Evolutionary conservation across 345 rosid species (phyloP), one percentile per base, ranked within the genome.

Genomic region (Raphanus raphanistrum): DNA sequence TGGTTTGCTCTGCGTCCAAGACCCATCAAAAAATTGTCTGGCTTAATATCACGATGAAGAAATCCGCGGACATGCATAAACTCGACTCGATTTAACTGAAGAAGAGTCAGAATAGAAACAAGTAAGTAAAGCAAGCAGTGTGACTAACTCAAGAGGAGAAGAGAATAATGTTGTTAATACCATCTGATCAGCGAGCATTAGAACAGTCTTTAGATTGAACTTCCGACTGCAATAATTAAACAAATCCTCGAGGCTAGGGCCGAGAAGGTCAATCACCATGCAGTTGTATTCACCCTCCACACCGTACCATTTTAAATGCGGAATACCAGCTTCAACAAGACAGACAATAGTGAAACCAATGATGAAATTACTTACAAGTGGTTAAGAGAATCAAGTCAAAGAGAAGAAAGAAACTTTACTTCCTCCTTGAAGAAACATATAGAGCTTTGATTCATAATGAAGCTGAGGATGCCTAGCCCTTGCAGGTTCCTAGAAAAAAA

Each of bases 11-110:
- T 91, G 82, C 97, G 92, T 60, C 96, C 96, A 76, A 95, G 86
- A 75, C 99, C 99, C 99, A 95, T 95, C 72, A 95, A 87, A 76
- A 95, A 95, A 86, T 92, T 95, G 80, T 91, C 99, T 66, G 99
- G 99, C 84, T 95, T 95, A 66, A 95, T 90, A 84, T 92, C 98
- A 79, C 99, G 98, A 66, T 95, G 99, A 77, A 95, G 92, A 84
- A 95, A 92, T 61, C 97, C 96, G 64, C 92, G 93, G 27, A 92
- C 86, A 79, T 95, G 99, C 96, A 96, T 93, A 76, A 84, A 96
- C 85, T 93, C 98, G 68, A 96, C 92, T 78, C 99, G 88, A 70
- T 90, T 90, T 76, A 95, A 84, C 91, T 88, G 77, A 59, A 76
- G 59, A 41, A 48, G 71, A 41, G 72, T 25, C 41, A 69, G 35